Evolutionary conservation across 2,329 filamentous ascomycete species (phyloP).

Genomic region (Aureobasidium leucospermi): DNA sequence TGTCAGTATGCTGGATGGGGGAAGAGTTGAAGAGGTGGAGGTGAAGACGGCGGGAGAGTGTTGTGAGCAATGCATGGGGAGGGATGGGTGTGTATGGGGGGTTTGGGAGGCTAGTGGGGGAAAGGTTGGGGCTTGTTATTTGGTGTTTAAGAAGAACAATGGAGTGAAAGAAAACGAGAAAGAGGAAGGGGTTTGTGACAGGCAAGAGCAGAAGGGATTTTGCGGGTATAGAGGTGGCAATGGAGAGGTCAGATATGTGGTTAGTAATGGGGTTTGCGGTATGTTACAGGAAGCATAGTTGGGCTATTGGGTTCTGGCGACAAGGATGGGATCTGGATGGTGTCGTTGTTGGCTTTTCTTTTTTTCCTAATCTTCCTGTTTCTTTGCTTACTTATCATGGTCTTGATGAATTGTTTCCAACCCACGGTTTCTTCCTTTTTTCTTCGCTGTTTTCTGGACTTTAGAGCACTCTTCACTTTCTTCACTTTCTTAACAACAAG

Average conservation of each 20-base stretch:
- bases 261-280: constrained; percentile 1
- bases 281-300: not conserved
- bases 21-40: not conserved
- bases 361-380: too few relatives aligned
- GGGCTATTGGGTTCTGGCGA: too few relatives aligned
- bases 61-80: not conserved
- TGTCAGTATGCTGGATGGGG: not conserved
- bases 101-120: not conserved
- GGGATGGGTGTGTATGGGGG: not conserved
- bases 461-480: too few relatives aligned
- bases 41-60: not conserved
- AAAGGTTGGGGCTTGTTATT: not conserved
- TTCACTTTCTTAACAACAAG: too few relatives aligned
- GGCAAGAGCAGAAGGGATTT: not conserved
- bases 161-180: not conserved
- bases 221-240: not conserved
- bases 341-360: too few relatives aligned
- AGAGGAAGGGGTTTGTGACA: not conserved
- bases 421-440: too few relatives aligned
- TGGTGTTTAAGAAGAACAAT: not conserved
- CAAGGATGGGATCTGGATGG: too few relatives aligned
- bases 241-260: constrained; percentile 1
- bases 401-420: too few relatives aligned
- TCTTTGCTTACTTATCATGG: too few relatives aligned
- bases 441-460: too few relatives aligned